phyloP scores from a whole-genome alignment of 169 alveolate genomes.

The Plasmodium malariae region DNA sequence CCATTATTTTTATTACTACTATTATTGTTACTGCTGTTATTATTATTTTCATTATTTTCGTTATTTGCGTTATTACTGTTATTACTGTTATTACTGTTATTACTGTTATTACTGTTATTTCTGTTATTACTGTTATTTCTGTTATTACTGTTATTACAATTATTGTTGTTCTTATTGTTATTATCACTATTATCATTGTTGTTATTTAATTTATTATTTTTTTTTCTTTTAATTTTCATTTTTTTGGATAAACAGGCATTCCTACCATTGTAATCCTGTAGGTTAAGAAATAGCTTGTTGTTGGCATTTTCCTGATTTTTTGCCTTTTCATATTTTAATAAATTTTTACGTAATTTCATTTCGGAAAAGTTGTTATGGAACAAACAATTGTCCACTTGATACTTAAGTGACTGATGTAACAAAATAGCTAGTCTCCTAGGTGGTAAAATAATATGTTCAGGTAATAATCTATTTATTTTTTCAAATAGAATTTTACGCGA shows the following conservation, averaged over 20 bases:
- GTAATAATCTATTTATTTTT: conserved; percentile 71
- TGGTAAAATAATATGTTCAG: conserved; percentile 62
- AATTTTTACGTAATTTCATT: conserved; percentile 4
- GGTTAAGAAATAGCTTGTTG: too few species aligned
- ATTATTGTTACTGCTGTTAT: too few species aligned
- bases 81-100: too few species aligned
- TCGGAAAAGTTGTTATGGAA: conserved; percentile 65
- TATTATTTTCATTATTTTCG: too few species aligned
- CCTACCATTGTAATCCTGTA: not conserved
- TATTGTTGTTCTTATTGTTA: not conserved
- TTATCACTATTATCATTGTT: not conserved
- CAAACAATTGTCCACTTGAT: conserved; percentile 64
- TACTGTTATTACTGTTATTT: too few species aligned
- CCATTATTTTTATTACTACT: not conserved
- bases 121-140: not conserved
- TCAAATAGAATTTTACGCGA: conserved; percentile 65
- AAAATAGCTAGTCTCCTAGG: conserved; percentile 74
- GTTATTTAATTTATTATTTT: not conserved
- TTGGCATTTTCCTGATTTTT: too few species aligned
- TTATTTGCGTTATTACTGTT: too few species aligned
- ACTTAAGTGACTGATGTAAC: conserved; percentile 65
- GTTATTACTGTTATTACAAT: not conserved
- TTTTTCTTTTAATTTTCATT: not conserved
- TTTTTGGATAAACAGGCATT: not conserved
- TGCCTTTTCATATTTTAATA: not conserved